Conservation (phyloP, 2,329 filamentous ascomycete species). For the Bipolaris zeicola region DNA sequence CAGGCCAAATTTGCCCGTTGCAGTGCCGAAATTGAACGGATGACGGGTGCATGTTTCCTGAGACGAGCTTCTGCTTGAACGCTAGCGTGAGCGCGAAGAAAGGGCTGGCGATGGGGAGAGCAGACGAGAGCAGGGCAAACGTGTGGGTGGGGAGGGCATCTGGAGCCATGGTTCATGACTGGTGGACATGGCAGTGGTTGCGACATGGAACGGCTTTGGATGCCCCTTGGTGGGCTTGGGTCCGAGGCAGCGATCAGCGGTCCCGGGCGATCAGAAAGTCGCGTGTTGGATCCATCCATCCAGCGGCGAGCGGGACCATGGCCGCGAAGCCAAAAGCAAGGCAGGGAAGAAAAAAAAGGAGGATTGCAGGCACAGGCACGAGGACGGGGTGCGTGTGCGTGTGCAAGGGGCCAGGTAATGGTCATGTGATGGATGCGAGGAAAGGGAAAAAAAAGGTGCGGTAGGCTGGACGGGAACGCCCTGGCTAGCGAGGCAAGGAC, state of each 20-base stretch:
- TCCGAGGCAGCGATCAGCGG: conserved; percentile 19
- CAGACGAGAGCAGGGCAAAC: conserved; percentile 14
- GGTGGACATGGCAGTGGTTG: conserved; percentile 13
- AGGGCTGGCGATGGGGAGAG: conserved; percentile 14
- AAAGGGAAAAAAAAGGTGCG: not conserved
- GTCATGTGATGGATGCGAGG: not conserved
- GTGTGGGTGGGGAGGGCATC: conserved; percentile 12
- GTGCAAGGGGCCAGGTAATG: conserved; percentile 1
- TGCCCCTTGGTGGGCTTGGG: conserved; percentile 18
- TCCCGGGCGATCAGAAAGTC: conserved; percentile 28
- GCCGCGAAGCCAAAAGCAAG: not conserved
- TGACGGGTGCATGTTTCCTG: conserved; percentile 20
- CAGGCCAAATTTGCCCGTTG: conserved; percentile 8
- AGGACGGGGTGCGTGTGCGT: not conserved
- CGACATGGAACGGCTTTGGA: conserved; percentile 20
- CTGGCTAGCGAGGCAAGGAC: conserved; percentile 1
- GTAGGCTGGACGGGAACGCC: conserved; percentile 1
- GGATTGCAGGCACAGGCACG: not conserved
- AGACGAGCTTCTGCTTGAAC: conserved; percentile 14
- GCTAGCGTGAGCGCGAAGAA: conserved; percentile 20
- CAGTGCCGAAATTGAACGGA: conserved; percentile 20
- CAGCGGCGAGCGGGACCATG: not conserved
- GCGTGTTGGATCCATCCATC: not conserved
- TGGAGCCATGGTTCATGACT: conserved; percentile 24
- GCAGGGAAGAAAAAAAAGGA: not conserved